Conservation (phyloP, 2,329 filamentous ascomycete genomes). For the Cladophialophora immunda region DNA sequence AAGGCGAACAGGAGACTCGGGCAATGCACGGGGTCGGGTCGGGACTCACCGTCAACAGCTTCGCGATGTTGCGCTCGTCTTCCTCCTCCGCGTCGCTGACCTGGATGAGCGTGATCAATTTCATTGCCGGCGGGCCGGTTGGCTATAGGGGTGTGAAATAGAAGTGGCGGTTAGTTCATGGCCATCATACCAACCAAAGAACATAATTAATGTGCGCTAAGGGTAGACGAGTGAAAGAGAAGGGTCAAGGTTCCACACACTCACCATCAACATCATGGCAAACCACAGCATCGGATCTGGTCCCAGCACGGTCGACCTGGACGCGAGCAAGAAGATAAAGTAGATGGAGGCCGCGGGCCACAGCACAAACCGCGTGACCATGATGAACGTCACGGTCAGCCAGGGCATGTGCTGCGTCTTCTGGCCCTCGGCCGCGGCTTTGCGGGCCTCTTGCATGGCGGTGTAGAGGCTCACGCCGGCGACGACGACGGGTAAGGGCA, state of each 20-base stretch:
- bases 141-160: conserved; percentile 44
- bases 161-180: background rate
- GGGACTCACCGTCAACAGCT: conserved; percentile 50
- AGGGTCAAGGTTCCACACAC: background rate
- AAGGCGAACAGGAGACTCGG: too few species aligned
- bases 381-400: conserved; percentile 60
- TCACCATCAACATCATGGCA: conserved; percentile 65
- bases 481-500: conserved; percentile 70
- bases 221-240: background rate
- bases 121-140: conserved; percentile 63
- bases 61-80: conserved; percentile 64
- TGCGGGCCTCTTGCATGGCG: conserved; percentile 56
- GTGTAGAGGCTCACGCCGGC: conserved; percentile 72
- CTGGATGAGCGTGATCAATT: conserved; percentile 59
- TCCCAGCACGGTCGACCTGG: conserved; percentile 60
- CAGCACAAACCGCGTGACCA: conserved; percentile 65
- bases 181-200: too few species aligned
- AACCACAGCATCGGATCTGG: conserved; percentile 73
- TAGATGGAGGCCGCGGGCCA: conserved; percentile 68
- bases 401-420: conserved; percentile 58
- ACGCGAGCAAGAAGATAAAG: conserved; percentile 64
- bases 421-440: conserved; percentile 47
- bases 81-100: conserved; percentile 53
- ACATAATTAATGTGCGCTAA: too few species aligned
- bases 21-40: too few species aligned